Evolutionary conservation across 176 grass and related monocot species (phyloP).

Genomic region (Tuctoria greenei): DNA sequence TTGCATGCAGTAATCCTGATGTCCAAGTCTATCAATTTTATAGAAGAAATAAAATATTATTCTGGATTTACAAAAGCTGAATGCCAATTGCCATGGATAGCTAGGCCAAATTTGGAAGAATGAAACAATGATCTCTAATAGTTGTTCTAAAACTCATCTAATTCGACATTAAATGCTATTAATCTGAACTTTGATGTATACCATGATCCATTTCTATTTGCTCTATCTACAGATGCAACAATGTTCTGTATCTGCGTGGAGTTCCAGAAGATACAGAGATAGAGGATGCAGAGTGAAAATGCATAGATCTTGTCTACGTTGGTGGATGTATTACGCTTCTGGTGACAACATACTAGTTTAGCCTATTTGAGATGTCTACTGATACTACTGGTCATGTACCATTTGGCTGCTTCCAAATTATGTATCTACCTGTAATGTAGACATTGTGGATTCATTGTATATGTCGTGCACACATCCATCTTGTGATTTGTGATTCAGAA

Average conservation of each 20-base stretch:
- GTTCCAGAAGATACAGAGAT: constrained; percentile 72
- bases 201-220: background rate
- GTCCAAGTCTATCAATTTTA: background rate
- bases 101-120: background rate
- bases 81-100: background rate
- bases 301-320: background rate
- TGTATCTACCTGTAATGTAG: background rate
- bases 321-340: constrained; percentile 19
- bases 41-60: background rate
- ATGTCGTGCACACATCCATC: background rate
- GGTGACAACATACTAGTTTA: background rate
- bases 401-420: background rate
- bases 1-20: constrained; percentile 1
- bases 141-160: background rate
- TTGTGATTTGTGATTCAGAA: background rate
- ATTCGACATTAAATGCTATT: background rate
- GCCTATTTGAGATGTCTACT: background rate
- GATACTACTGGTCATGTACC: background rate
- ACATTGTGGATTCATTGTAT: background rate
- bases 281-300: constrained; percentile 62
- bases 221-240: constrained; percentile 60
- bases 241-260: constrained; percentile 62
- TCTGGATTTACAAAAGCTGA: constrained; percentile 3
- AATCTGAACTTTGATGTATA: background rate
- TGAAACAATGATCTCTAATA: background rate